Conservation (phyloP, 2,329 filamentous ascomycete species). For the Lachnum nothofagi region DNA sequence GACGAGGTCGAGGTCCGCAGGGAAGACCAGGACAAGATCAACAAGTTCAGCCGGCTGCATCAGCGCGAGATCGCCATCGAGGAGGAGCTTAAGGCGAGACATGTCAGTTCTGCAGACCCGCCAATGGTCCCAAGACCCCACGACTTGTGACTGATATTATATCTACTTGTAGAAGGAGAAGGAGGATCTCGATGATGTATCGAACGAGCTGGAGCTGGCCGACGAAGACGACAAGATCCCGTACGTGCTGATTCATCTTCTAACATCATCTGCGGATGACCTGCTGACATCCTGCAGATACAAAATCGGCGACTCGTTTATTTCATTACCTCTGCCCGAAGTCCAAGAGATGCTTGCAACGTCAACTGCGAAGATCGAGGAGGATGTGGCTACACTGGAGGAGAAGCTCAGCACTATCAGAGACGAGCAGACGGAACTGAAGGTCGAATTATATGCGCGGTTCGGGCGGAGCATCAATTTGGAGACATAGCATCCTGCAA, state of each 20-base stretch:
- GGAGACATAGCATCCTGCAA: conserved; percentile 82
- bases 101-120: conserved; percentile 47
- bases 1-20: conserved; percentile 91
- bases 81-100: conserved; percentile 74
- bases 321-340: conserved; percentile 75
- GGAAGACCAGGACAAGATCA: conserved; percentile 98
- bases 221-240: conserved; percentile 92
- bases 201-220: conserved; percentile 83
- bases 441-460: conserved; percentile 86
- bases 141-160: conserved; percentile 15
- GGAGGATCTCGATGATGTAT: conserved; percentile 92
- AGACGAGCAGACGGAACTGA: conserved; percentile 84
- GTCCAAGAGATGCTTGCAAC: conserved; percentile 78
- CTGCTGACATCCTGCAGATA: conserved; percentile 55
- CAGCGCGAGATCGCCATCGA: conserved; percentile 75
- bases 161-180: conserved; percentile 85
- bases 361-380: conserved; percentile 68
- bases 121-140: background rate
- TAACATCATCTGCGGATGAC: background rate
- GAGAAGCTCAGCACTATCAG: conserved; percentile 68
- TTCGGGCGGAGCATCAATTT: conserved; percentile 97
- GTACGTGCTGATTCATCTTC: conserved; percentile 44
- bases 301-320: conserved; percentile 94
- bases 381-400: conserved; percentile 70
- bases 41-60: conserved; percentile 91